Percentiles rank a stretch among this genome's conserved stretches.
phyloP scores from a whole-genome alignment of 257 asterid species.

The Lycium barbarum region DNA sequence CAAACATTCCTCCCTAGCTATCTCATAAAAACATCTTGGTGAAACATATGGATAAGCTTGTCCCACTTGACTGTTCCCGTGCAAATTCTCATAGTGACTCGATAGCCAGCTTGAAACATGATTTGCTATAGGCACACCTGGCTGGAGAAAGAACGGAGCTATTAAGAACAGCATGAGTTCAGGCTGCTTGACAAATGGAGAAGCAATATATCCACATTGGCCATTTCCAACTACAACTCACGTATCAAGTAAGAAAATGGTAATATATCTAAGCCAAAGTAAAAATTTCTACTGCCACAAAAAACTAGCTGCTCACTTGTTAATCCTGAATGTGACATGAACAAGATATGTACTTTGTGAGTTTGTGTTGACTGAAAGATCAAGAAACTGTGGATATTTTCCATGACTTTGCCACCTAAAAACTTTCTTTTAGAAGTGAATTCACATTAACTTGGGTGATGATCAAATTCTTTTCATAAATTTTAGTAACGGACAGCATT shows the following conservation, averaged over 20 bases:
- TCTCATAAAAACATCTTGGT: slow-evolving; percentile 45
- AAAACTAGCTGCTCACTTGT: not conserved
- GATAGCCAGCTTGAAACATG: slow-evolving; percentile 31
- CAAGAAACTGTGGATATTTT: not conserved
- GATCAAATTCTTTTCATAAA: not conserved
- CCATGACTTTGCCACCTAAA: not conserved
- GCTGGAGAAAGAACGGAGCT: not conserved
- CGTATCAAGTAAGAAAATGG: not conserved
- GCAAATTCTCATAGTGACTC: slow-evolving; percentile 28
- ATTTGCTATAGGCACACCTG: slow-evolving; percentile 33
- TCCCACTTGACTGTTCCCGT: slow-evolving; percentile 31
- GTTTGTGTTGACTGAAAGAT: not conserved
- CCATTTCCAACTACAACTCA: not conserved
- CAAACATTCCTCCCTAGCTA: slow-evolving; percentile 42
- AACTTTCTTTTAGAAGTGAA: not conserved
- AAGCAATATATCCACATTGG: slow-evolving; percentile 22
- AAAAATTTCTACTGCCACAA: not conserved
- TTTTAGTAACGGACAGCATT: not conserved
- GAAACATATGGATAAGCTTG: slow-evolving; percentile 35
- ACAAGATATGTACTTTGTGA: not conserved
- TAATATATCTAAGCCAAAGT: slow-evolving; percentile 18
- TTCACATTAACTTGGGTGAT: not conserved
- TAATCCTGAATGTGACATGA: not conserved
- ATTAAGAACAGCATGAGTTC: not conserved
- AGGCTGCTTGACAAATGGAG: not conserved